These are phyloP conservation scores for Globisporangium parvum DNA, from an alignment of 352 stramenopile genomes.

Conservation along the genomic window DNA sequence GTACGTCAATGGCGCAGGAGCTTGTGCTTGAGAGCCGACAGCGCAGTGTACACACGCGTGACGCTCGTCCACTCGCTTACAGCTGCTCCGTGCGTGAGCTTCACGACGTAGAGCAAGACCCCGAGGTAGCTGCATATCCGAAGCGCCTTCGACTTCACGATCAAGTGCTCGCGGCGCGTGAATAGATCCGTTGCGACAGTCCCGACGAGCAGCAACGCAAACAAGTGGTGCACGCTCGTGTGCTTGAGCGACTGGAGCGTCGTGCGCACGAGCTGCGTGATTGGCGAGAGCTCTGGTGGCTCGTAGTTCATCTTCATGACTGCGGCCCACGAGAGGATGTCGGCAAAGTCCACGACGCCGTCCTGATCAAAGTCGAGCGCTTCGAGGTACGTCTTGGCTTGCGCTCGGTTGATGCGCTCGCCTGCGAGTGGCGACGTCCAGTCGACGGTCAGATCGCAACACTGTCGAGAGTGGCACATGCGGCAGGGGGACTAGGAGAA, in stretches of 20 bases:
- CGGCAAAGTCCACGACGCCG: conserved; percentile 63
- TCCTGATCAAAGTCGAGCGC: conserved; percentile 74
- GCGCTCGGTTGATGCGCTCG: conserved; percentile 40
- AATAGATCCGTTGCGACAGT: conserved; percentile 7
- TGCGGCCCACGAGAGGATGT: conserved; percentile 71
- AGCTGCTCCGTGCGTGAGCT: conserved; percentile 1
- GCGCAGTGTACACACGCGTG: background rate
- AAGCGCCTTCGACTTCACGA: conserved; percentile 6
- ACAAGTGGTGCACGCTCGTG: conserved; percentile 18
- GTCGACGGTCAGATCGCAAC: background rate
- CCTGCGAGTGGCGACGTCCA: conserved; percentile 17
- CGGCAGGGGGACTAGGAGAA: no score
- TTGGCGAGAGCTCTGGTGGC: background rate
- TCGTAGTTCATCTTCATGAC: conserved; percentile 69
- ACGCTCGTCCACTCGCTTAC: background rate
- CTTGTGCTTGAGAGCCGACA: conserved; percentile 1
- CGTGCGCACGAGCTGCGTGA: background rate
- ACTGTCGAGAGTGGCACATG: no score
- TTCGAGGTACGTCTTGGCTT: conserved; percentile 53
- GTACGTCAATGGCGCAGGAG: background rate
- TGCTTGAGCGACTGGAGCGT: conserved; percentile 7
- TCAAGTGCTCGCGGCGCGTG: background rate
- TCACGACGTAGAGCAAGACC: conserved; percentile 21
- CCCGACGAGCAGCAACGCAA: conserved; percentile 24
- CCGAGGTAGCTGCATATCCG: conserved; percentile 9